Conservation (phyloP, 352 stramenopile genomes). For the Globisporangium radiosum region DNA sequence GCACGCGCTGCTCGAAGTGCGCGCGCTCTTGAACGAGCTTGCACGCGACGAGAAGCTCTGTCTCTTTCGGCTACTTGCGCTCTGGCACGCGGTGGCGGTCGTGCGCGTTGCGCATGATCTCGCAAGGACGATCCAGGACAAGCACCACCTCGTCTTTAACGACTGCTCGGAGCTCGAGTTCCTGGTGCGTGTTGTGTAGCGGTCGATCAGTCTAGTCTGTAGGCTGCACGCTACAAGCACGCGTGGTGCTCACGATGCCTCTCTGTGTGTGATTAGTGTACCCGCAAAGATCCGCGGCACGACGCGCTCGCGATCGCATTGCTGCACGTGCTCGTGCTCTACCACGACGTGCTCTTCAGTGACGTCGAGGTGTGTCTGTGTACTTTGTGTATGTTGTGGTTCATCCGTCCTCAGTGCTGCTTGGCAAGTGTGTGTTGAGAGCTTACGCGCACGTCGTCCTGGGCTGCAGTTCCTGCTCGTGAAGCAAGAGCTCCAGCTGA, state of each 20-base stretch:
- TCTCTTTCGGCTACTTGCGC: constrained; percentile 40
- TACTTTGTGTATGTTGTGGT: background rate
- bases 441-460: background rate
- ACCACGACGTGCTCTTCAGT: constrained; percentile 62
- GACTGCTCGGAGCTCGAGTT: constrained; percentile 55
- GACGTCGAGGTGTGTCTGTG: constrained; percentile 44
- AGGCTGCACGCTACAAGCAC: no score
- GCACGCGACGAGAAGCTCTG: constrained; percentile 43
- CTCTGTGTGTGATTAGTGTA: background rate
- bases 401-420: no score
- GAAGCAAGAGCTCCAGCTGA: constrained; percentile 42
- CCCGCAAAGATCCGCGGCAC: constrained; percentile 27
- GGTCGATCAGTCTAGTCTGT: no score
- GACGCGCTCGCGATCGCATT: constrained; percentile 43
- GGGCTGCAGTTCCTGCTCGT: constrained; percentile 33
- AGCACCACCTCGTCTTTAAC: constrained; percentile 50
- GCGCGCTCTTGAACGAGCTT: constrained; percentile 35
- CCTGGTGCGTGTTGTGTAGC: constrained; percentile 27
- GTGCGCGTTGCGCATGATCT: constrained; percentile 30
- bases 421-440: no score
- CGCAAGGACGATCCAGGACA: constrained; percentile 38
- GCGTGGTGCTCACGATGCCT: no score
- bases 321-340: constrained; percentile 50
- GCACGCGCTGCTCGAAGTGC: constrained; percentile 34
- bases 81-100: constrained; percentile 47